Evolutionary conservation across 2,329 filamentous ascomycete species (phyloP).

Genomic region (Xylariaceae sp.): DNA sequence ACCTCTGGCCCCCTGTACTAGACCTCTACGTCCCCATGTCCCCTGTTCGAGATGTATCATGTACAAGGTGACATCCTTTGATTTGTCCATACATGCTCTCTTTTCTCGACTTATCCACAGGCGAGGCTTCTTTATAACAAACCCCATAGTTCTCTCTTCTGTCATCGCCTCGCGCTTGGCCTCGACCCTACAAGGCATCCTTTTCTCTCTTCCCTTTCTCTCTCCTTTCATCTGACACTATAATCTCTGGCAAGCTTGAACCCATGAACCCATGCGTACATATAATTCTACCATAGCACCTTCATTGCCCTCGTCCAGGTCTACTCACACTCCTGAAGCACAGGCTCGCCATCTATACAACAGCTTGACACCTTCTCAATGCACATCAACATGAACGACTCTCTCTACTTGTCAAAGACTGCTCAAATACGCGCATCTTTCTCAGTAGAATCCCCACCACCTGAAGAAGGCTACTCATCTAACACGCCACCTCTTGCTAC

Average conservation of each 20-base stretch:
- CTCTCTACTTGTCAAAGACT: slow-evolving; percentile 20
- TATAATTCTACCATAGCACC: slow-evolving; percentile 23
- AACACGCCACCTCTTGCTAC: slow-evolving; percentile 22
- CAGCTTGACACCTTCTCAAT: slow-evolving; percentile 12
- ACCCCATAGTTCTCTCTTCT: slow-evolving; percentile 7
- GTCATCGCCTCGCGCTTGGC: slow-evolving; percentile 10
- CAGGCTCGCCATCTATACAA: slow-evolving; percentile 16
- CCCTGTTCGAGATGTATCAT: slow-evolving; percentile 12
- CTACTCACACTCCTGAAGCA: slow-evolving; percentile 15
- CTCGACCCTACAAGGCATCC: slow-evolving; percentile 13
- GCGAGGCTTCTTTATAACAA: slow-evolving; percentile 19
- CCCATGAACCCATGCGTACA: slow-evolving; percentile 23
- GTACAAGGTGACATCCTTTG: not conserved
- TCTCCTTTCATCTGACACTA: no score
- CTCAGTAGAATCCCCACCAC: slow-evolving; percentile 12
- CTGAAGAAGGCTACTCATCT: slow-evolving; percentile 14
- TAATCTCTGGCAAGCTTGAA: no score
- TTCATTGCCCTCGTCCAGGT: slow-evolving; percentile 15
- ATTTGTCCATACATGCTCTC: not conserved
- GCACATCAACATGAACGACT: slow-evolving; percentile 26
- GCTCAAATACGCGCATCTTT: slow-evolving; percentile 23
- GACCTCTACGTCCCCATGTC: slow-evolving; percentile 3
- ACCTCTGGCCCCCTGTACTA: slow-evolving; percentile 13
- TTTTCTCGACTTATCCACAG: slow-evolving; percentile 5
- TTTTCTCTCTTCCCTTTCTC: slow-evolving; percentile 10